phyloP scores from a whole-genome alignment of 1,139 yeast species.

The Wickerhamomyces sp. region DNA sequence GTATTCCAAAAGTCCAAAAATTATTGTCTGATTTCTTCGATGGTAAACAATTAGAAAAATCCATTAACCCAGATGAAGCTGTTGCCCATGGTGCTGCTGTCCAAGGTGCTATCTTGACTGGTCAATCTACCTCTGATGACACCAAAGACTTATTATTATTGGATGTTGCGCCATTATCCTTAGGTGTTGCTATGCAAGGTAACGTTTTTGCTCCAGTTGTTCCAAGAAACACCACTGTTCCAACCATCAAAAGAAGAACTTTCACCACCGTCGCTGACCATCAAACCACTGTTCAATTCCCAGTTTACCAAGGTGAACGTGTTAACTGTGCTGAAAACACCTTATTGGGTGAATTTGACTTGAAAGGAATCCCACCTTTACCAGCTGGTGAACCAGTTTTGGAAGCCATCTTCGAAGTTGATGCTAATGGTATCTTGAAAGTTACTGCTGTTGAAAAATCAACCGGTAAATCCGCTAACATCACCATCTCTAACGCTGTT shows the following conservation, averaged over 20 bases:
- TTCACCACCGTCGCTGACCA: conserved; percentile 99
- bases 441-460: conserved; percentile 99
- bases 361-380: conserved; percentile 98
- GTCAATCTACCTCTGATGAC: conserved; percentile 95
- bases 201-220: conserved; percentile 98
- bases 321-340: conserved; percentile 99
- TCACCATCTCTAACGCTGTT: conserved; percentile 98
- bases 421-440: conserved; percentile 99
- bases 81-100: conserved; percentile 99
- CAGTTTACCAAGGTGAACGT: conserved; percentile 99
- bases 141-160: conserved; percentile 95
- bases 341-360: conserved; percentile 98
- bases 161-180: conserved; percentile 97
- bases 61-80: conserved; percentile 99
- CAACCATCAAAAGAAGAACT: conserved; percentile 99
- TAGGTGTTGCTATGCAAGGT: conserved; percentile 99
- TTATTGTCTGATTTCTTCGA: conserved; percentile 96
- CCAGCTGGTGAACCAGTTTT: conserved; percentile 99
- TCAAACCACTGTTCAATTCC: conserved; percentile 99
- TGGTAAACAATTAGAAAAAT: conserved; percentile 94
- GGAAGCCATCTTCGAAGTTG: conserved; percentile 99
- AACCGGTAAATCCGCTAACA: conserved; percentile 99
- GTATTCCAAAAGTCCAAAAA: conserved; percentile 99
- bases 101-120: conserved; percentile 98
- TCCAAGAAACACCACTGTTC: conserved; percentile 99